Conservation (phyloP, 106 monocot genomes). For the Dioscorea alata region DNA sequence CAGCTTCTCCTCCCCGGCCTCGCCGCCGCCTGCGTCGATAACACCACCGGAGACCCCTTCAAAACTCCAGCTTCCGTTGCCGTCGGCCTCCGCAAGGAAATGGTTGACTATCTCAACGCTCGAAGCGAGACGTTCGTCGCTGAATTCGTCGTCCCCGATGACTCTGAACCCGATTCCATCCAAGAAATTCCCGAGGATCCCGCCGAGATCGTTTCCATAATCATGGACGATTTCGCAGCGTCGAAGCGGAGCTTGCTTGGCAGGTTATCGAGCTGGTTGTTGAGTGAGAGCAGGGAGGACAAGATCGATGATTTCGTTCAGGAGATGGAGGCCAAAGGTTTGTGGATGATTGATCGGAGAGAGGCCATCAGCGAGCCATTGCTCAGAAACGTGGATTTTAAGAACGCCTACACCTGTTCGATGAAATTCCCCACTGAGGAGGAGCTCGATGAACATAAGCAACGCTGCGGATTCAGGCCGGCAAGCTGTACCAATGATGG, state of each 20-base stretch:
- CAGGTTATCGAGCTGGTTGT: conserved; percentile 52
- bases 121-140: conserved; percentile 30
- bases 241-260: conserved; percentile 32
- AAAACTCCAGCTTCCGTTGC: conserved; percentile 36
- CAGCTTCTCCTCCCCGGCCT: conserved; percentile 39
- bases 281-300: conserved; percentile 64
- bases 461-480: conserved; percentile 29
- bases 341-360: conserved; percentile 49
- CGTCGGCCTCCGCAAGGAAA: conserved; percentile 33
- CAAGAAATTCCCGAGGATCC: conserved; percentile 19
- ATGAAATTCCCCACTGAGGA: conserved; percentile 16
- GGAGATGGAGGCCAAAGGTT: conserved; percentile 46
- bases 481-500: conserved; percentile 38
- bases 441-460: conserved; percentile 22
- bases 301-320: conserved; percentile 69
- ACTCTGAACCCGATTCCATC: not conserved
- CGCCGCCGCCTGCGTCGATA: conserved; percentile 34
- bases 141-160: conserved; percentile 13
- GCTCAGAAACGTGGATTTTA: conserved; percentile 46
- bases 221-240: conserved; percentile 45
- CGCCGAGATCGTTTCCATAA: conserved; percentile 26
- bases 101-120: conserved; percentile 32
- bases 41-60: conserved; percentile 41
- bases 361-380: conserved; percentile 29
- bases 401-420: conserved; percentile 34